Percentiles rank a stretch among this genome's conserved stretches.
These are phyloP conservation scores for Mycena kentingensis DNA, from an alignment of 768 basidiomycete species.

Conservation along the genomic window DNA sequence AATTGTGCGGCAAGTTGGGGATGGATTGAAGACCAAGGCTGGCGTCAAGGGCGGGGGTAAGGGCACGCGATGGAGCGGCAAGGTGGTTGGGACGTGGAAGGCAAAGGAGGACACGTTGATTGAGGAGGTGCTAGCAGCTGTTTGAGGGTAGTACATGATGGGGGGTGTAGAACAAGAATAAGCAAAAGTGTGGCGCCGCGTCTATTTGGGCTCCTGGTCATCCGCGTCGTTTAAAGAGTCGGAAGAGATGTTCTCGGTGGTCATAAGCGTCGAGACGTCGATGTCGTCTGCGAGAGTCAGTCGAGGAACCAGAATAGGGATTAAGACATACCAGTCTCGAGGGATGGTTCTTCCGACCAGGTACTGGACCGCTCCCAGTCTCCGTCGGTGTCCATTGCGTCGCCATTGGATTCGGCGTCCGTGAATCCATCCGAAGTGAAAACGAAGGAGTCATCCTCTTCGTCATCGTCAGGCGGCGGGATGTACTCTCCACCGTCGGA, in stretches of 20 bases:
- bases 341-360: too few relatives aligned
- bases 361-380: slow-evolving; percentile 24
- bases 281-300: background rate
- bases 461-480: slow-evolving; percentile 53
- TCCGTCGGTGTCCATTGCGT: slow-evolving; percentile 39
- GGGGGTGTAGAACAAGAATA: background rate
- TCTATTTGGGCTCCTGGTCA: slow-evolving; percentile 23
- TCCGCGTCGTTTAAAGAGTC: slow-evolving; percentile 13
- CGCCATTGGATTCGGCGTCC: slow-evolving; percentile 45
- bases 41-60: slow-evolving; percentile 79
- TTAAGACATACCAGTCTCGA: too few relatives aligned
- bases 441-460: slow-evolving; percentile 41
- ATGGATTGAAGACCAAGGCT: slow-evolving; percentile 56
- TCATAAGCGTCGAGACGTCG: slow-evolving; percentile 19
- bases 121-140: slow-evolving; percentile 38
- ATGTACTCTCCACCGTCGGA: slow-evolving; percentile 71
- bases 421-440: slow-evolving; percentile 35
- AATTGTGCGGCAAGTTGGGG: slow-evolving; percentile 59
- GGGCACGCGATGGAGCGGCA: slow-evolving; percentile 75
- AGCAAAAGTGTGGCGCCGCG: background rate
- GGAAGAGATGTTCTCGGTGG: slow-evolving; percentile 6
- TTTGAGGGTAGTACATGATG: slow-evolving; percentile 8
- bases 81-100: slow-evolving; percentile 67
- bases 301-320: too few relatives aligned
- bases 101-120: slow-evolving; percentile 44